Conservation (phyloP, 768 basidiomycete species). For the Phanerodontia chrysosporium region DNA sequence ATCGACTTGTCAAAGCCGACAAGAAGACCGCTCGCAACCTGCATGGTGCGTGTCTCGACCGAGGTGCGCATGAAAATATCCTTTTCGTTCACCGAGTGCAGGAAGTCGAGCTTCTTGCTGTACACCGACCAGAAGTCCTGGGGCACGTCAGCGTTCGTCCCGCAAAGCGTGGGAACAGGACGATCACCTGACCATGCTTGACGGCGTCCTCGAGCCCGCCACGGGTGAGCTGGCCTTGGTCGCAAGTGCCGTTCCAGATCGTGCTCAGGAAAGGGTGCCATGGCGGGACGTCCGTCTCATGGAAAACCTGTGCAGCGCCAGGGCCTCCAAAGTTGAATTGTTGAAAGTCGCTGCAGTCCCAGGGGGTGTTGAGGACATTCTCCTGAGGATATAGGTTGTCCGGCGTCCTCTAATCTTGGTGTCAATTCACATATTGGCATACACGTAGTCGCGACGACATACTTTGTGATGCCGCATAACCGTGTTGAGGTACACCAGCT, state of each 20-base stretch:
- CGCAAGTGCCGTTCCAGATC: slow-evolving; percentile 48
- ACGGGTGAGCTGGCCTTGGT: slow-evolving; percentile 42
- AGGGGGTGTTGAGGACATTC: slow-evolving; percentile 34
- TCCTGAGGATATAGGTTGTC: slow-evolving; percentile 46
- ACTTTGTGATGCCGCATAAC: slow-evolving; percentile 49
- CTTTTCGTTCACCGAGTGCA: slow-evolving; percentile 29
- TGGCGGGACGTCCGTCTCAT: slow-evolving; percentile 33
- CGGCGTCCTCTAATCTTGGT: slow-evolving; percentile 36
- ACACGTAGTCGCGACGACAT: slow-evolving; percentile 1
- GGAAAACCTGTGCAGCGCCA: slow-evolving; percentile 34
- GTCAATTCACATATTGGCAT: neutral
- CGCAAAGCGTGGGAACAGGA: no score
- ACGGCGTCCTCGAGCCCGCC: slow-evolving; percentile 41
- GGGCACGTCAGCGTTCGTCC: no score
- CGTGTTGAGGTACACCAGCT: slow-evolving; percentile 38
- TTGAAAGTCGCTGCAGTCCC: slow-evolving; percentile 37
- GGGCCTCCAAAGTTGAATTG: slow-evolving; percentile 36
- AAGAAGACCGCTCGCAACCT: slow-evolving; percentile 42
- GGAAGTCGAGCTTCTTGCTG: slow-evolving; percentile 31
- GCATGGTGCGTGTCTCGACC: slow-evolving; percentile 43
- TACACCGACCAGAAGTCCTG: slow-evolving; percentile 50
- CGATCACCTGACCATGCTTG: slow-evolving; percentile 39
- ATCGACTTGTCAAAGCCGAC: slow-evolving; percentile 40
- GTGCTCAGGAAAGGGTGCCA: slow-evolving; percentile 40
- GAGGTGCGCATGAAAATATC: slow-evolving; percentile 43